Conservation (phyloP, 2,329 filamentous ascomycete genomes). For the Xylariaceae sp. region DNA sequence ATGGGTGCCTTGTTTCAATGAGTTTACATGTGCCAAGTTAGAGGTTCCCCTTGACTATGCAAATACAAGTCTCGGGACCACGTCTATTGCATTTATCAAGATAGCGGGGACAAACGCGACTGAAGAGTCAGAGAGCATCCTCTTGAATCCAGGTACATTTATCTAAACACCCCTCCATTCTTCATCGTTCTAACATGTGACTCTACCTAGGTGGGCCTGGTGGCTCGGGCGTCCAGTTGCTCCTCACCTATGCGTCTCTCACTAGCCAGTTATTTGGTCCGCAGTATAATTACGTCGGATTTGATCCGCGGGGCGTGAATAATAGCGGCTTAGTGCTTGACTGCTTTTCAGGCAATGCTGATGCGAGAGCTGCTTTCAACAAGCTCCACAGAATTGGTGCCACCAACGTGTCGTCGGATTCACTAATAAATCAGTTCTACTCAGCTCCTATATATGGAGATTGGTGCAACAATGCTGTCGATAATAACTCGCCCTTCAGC, state of each 20-base stretch:
- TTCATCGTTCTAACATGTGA: too few species aligned
- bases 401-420: constrained; percentile 39
- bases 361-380: constrained; percentile 38
- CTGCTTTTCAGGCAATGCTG: constrained; percentile 40
- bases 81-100: constrained; percentile 41
- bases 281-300: constrained; percentile 50
- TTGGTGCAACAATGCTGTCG: constrained; percentile 41
- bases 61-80: constrained; percentile 36
- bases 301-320: constrained; percentile 49
- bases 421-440: constrained; percentile 40
- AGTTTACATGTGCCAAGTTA: constrained; percentile 39
- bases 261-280: constrained; percentile 43
- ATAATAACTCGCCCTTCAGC: constrained; percentile 34
- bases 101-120: constrained; percentile 41
- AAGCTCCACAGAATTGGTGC: constrained; percentile 35
- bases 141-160: constrained; percentile 40
- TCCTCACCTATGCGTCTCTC: constrained; percentile 30
- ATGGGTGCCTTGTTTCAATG: constrained; percentile 42
- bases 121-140: constrained; percentile 35
- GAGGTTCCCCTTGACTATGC: constrained; percentile 42
- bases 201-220: constrained; percentile 43
- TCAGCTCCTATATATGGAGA: constrained; percentile 41
- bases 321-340: constrained; percentile 40
- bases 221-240: constrained; percentile 43
- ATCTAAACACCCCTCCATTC: too few species aligned